Conservation (phyloP, 2,329 filamentous ascomycete species). For the Raffaelea albimanens region DNA sequence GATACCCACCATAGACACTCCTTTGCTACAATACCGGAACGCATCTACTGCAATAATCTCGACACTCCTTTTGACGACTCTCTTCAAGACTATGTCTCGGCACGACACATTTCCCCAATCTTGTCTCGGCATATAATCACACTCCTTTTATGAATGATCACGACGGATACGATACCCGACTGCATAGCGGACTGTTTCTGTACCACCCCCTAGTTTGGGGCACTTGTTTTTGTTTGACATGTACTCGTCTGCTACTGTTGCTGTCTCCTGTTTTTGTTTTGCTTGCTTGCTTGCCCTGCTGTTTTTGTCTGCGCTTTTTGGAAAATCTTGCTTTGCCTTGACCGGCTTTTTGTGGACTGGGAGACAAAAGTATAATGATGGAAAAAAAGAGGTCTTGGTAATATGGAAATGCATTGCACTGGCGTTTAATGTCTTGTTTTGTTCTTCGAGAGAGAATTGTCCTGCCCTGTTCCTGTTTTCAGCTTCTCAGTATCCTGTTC, state of each 20-base stretch:
- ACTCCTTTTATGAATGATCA: constrained; percentile 33
- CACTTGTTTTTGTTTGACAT: not conserved
- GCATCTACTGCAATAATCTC: constrained; percentile 22
- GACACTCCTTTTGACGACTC: constrained; percentile 18
- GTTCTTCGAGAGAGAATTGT: too few species aligned
- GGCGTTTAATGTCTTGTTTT: constrained; percentile 7
- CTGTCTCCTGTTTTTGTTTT: constrained; percentile 1
- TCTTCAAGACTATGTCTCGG: too few species aligned
- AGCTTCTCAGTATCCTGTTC: too few species aligned
- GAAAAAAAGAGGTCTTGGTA: not conserved
- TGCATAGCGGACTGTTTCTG: constrained; percentile 37
- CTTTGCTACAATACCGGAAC: constrained; percentile 19
- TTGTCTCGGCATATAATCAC: constrained; percentile 23
- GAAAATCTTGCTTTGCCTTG: constrained; percentile 2
- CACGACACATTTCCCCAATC: too few species aligned
- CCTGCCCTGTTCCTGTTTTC: too few species aligned
- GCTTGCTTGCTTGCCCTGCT: not conserved
- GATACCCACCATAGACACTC: constrained; percentile 38
- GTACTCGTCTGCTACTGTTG: too few species aligned
- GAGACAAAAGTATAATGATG: not conserved
- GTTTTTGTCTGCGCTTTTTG: not conserved
- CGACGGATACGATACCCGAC: constrained; percentile 29
- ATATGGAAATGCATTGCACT: constrained; percentile 8
- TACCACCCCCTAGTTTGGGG: constrained; percentile 26
- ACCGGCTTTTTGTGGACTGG: not conserved